phyloP scores from a whole-genome alignment of 1,284 basidiomycete species.

The Leccinum pallidistipes region DNA sequence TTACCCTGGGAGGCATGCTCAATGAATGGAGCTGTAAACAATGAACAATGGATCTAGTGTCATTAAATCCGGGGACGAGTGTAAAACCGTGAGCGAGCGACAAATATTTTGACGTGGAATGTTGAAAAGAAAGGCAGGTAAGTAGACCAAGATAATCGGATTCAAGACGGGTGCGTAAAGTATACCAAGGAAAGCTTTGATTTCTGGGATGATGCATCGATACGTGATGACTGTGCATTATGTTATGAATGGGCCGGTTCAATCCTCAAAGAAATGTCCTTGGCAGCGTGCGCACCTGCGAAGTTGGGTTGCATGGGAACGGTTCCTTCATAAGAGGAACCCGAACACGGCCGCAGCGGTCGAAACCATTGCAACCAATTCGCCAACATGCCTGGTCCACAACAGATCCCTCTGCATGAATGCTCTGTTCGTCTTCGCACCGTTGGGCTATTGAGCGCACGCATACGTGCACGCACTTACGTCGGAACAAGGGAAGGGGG shows the following conservation, averaged over 20 bases:
- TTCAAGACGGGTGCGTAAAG: neutral
- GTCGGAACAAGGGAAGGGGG: neutral
- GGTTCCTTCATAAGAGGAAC: neutral
- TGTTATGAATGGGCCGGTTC: neutral
- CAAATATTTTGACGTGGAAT: neutral
- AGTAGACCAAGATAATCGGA: neutral
- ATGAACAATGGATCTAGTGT: neutral
- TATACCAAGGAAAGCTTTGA: neutral
- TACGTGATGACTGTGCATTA: neutral
- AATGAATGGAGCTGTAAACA: neutral
- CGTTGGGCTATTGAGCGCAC: conserved; percentile 54
- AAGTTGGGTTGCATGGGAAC: neutral
- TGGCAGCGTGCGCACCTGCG: too few species aligned
- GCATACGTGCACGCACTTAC: too few species aligned
- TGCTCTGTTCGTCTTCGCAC: conserved; percentile 58
- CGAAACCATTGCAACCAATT: neutral
- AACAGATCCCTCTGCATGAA: neutral
- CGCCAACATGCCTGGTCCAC: neutral
- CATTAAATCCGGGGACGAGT: neutral
- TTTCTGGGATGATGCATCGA: neutral
- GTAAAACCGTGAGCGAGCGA: neutral
- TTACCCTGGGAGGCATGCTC: neutral
- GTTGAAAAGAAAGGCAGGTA: neutral
- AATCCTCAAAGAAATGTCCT: neutral
- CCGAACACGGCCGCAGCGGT: neutral